These are phyloP conservation scores for Cyathus striatus DNA, from an alignment of 768 basidiomycete genomes.

Conservation along the genomic window DNA sequence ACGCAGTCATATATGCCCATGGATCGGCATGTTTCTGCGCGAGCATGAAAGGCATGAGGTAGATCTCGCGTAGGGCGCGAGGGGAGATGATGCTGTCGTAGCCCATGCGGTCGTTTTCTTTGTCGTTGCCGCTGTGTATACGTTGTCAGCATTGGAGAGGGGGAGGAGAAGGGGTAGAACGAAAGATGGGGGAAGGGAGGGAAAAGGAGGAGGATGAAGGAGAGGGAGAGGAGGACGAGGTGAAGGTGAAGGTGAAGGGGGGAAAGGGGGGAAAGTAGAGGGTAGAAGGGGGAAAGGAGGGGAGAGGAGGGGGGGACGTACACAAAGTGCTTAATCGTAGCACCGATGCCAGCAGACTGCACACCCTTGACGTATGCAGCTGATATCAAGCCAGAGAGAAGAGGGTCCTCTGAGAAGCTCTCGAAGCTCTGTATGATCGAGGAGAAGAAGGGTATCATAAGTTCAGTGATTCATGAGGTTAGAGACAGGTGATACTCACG, in stretches of 20 bases:
- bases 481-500: slow-evolving; percentile 25
- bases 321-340: slow-evolving; percentile 82
- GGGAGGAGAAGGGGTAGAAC: background rate
- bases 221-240: no score
- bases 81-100: slow-evolving; percentile 64
- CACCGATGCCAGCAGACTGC: slow-evolving; percentile 71
- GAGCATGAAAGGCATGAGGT: slow-evolving; percentile 73
- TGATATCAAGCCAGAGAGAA: slow-evolving; percentile 65
- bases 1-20: slow-evolving; percentile 72
- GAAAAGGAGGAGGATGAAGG: background rate
- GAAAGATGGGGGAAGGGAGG: background rate
- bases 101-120: slow-evolving; percentile 70
- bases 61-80: slow-evolving; percentile 69
- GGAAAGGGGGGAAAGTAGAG: background rate
- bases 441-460: background rate
- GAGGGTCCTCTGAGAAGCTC: slow-evolving; percentile 76
- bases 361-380: slow-evolving; percentile 74
- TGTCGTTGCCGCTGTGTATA: slow-evolving; percentile 62
- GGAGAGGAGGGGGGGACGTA: slow-evolving; percentile 18
- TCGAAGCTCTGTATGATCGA: slow-evolving; percentile 78
- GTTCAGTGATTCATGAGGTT: background rate
- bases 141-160: slow-evolving; percentile 1
- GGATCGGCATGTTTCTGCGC: slow-evolving; percentile 62
- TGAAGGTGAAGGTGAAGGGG: background rate
- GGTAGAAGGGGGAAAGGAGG: no score